phyloP scores from a whole-genome alignment of 2,329 filamentous ascomycete genomes.

The Alternaria ethzedia region DNA sequence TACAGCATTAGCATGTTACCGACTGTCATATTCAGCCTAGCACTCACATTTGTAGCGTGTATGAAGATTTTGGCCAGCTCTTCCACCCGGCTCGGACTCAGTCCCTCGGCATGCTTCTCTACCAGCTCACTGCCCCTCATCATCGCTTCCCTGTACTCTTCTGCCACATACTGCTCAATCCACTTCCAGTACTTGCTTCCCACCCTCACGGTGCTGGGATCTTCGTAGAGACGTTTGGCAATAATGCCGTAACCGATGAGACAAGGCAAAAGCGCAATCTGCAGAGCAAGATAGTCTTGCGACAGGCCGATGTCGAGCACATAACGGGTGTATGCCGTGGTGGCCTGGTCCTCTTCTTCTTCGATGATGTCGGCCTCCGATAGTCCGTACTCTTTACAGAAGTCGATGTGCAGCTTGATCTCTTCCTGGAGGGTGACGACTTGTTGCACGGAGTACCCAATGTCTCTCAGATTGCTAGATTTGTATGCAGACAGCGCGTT shows the following conservation, averaged over 20 bases:
- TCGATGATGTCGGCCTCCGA: conserved; percentile 73
- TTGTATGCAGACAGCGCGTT: conserved; percentile 89
- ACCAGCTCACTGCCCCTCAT: conserved; percentile 73
- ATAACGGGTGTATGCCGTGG: conserved; percentile 80
- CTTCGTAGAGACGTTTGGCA: conserved; percentile 71
- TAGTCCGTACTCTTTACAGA: conserved; percentile 82
- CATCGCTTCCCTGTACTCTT: conserved; percentile 79
- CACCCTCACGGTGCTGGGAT: conserved; percentile 65
- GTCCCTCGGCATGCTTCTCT: conserved; percentile 74
- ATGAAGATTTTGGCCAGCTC: conserved; percentile 85
- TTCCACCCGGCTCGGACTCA: conserved; percentile 78
- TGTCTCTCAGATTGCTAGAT: conserved; percentile 73
- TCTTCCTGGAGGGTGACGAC: conserved; percentile 80
- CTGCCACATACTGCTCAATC: conserved; percentile 86
- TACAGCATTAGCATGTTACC: conserved; percentile 14
- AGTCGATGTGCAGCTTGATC: conserved; percentile 79
- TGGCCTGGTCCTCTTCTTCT: conserved; percentile 79
- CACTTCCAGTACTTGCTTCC: conserved; percentile 85
- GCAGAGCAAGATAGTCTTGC: conserved; percentile 85
- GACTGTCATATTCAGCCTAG: not conserved
- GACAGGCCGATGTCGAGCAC: conserved; percentile 88
- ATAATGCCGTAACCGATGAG: conserved; percentile 87
- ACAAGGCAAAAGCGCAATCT: conserved; percentile 84
- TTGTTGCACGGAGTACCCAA: conserved; percentile 71
- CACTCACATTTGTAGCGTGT: conserved; percentile 78